Evolutionary conservation across 495 filamentous ascomycete species (phyloP).

Genomic region (Chaetomidium leptoderma): DNA sequence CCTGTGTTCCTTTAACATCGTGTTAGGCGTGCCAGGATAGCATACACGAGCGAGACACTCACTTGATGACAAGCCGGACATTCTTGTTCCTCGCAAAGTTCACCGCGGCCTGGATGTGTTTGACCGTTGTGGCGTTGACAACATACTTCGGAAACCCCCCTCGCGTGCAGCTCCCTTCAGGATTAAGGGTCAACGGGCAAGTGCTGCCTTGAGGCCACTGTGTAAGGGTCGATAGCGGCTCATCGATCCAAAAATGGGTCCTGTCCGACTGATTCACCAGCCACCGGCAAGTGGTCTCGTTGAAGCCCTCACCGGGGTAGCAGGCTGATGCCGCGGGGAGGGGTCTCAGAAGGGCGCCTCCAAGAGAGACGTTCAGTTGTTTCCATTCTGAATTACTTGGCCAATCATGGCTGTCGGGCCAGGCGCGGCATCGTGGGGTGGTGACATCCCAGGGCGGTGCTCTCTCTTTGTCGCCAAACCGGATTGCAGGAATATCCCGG

Average conservation of each 20-base stretch:
- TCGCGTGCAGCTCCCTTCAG: constrained; percentile 43
- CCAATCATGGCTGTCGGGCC: constrained; percentile 4
- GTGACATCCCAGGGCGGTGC: background rate
- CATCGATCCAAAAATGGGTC: constrained; percentile 23
- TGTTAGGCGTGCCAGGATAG: background rate
- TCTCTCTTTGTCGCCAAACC: background rate
- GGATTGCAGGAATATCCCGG: background rate
- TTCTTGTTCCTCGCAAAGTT: constrained; percentile 59
- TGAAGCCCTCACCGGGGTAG: constrained; percentile 46
- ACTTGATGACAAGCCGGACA: constrained; percentile 60
- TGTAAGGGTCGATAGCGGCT: constrained; percentile 34
- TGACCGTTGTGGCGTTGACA: constrained; percentile 53
- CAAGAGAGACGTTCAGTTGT: constrained; percentile 3
- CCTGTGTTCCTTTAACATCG: constrained; percentile 59
- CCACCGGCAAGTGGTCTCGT: constrained; percentile 40
- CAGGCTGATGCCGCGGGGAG: constrained; percentile 51
- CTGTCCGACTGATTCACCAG: constrained; percentile 21
- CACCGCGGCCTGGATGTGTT: constrained; percentile 55
- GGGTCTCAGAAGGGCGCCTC: constrained; percentile 17
- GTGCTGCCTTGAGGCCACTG: constrained; percentile 40
- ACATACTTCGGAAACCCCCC: constrained; percentile 57
- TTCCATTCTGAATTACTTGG: constrained; percentile 4
- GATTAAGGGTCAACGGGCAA: constrained; percentile 29
- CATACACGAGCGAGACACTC: constrained; percentile 29
- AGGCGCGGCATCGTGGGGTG: constrained; percentile 5